Evolutionary conservation across 2,329 filamentous ascomycete genomes (phyloP), one percentile per base, ranked within the genome.

Genomic region (Aureobasidium sp.): DNA sequence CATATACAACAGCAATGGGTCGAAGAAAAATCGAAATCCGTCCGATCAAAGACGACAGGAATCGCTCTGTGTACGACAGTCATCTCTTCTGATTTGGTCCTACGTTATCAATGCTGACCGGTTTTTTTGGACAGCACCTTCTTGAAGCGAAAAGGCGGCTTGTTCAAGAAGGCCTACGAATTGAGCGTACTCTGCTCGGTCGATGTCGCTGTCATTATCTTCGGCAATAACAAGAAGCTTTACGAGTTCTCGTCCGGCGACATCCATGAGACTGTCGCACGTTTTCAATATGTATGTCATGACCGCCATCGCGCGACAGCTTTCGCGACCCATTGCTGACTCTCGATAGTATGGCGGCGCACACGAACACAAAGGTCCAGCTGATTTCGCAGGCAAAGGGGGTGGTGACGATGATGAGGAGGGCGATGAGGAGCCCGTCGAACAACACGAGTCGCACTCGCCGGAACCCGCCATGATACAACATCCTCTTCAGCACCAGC

Each of bases 21-120:
- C 88, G 94, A 77, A 87, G 94, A 84, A 99, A 99, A 86, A 99
- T 99, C 75, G 94, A 97, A 81, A 97, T 99, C 82, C 97, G 97
- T 80, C 91, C 93, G 70, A 97, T 97, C 83, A 97, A 96, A 79
- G 92, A 97, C 86, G 92, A 97, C 78, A 87, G 92, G 72, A 97
- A 97, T 75, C 91, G 92, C 75, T 96, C 92, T 15, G 41, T 24
- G 41, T 71, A 92, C 97, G 92, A 63, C 17, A 59, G 20, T 15
- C 13, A 26, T 41, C 53, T 20, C 43, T 39, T 59, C n/a, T 39
- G 47, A 47, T 37, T 59, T 59, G 24, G 17, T 44, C 52, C 32
- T 32, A 5, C 8, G 29, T 32, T 26, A 20, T 41, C 43, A 39
- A 20, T 47, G 55, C 55, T 59, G 48, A 59, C 55, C 43, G 55